Evolutionary conservation across 164 flowering plant species (phyloP).

Genomic region (Macadamia tetraphylla): DNA sequence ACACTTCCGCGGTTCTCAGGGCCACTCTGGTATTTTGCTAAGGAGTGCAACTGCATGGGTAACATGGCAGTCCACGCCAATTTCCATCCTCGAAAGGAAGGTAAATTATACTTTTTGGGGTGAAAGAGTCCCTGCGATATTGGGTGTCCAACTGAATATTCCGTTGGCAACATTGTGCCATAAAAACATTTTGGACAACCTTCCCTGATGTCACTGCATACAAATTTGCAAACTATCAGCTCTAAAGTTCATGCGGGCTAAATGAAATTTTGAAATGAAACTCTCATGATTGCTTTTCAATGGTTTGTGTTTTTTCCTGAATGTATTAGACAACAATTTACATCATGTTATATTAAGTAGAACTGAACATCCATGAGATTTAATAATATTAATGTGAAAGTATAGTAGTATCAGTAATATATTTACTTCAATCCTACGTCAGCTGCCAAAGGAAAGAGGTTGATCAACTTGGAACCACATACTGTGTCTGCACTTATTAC

Average conservation of each 20-base stretch:
- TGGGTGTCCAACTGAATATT: conserved; percentile 53
- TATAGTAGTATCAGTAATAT: not conserved
- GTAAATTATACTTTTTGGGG: conserved; percentile 48
- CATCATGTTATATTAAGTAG: not conserved
- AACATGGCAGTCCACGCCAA: conserved; percentile 62
- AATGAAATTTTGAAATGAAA: conserved; percentile 4
- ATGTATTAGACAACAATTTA: not conserved
- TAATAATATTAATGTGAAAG: not conserved
- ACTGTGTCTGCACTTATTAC: no score
- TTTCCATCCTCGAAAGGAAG: conserved; percentile 65
- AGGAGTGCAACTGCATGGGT: conserved; percentile 57
- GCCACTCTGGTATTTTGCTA: conserved; percentile 45
- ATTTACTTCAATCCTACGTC: not conserved
- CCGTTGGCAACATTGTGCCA: conserved; percentile 56
- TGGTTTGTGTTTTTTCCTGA: not conserved
- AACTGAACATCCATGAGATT: not conserved
- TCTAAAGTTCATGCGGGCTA: conserved; percentile 11
- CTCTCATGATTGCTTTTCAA: not conserved
- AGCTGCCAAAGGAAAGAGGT: no score
- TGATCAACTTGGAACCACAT: no score
- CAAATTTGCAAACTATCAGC: conserved; percentile 58
- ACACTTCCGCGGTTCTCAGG: conserved; percentile 50
- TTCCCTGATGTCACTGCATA: conserved; percentile 92
- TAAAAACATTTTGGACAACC: conserved; percentile 62
- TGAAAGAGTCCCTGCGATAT: conserved; percentile 38